A percentile compares a stretch with the other conserved stretches of the same genome.
Evolutionary conservation across 176 grass and related monocot species (phyloP).

Genomic region (Coix lacrymajobi): DNA sequence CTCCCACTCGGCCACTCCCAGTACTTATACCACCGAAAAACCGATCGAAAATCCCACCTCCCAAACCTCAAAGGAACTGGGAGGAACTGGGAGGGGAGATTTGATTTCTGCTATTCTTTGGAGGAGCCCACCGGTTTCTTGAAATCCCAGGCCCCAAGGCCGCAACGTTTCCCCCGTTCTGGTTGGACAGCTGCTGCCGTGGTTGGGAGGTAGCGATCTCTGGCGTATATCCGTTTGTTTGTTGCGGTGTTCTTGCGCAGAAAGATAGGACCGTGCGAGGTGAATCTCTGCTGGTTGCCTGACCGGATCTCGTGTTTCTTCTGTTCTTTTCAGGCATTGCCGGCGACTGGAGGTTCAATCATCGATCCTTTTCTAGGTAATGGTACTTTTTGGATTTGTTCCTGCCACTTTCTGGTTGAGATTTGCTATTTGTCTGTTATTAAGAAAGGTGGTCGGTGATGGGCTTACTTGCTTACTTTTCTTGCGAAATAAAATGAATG

Average conservation of each 20-base stretch:
- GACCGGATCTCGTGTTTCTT: slow-evolving; percentile 4
- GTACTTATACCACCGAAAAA: slow-evolving; percentile 25
- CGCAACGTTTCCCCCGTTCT: background rate
- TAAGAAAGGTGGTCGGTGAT: background rate
- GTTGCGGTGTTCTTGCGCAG: background rate
- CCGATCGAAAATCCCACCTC: background rate
- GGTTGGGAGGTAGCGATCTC: slow-evolving; percentile 5
- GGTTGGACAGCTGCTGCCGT: background rate
- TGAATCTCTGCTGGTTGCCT: background rate
- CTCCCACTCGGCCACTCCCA: background rate
- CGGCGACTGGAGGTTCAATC: background rate
- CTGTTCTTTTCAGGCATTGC: slow-evolving; percentile 1
- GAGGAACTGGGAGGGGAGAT: background rate
- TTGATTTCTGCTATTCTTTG: background rate
- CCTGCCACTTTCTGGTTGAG: background rate
- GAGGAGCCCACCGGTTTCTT: background rate
- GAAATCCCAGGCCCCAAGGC: background rate
- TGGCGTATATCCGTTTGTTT: background rate
- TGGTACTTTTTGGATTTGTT: background rate
- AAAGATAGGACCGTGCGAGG: slow-evolving; percentile 24
- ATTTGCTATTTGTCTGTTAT: background rate
- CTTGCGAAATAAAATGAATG: background rate
- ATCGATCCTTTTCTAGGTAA: background rate
- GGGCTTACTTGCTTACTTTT: background rate
- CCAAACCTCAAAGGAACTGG: background rate